A percentile compares a stretch with the other conserved stretches of the same genome.
These are phyloP conservation scores for Cyclocybe cylindracea DNA, from an alignment of 768 basidiomycete species.

Conservation along the genomic window DNA sequence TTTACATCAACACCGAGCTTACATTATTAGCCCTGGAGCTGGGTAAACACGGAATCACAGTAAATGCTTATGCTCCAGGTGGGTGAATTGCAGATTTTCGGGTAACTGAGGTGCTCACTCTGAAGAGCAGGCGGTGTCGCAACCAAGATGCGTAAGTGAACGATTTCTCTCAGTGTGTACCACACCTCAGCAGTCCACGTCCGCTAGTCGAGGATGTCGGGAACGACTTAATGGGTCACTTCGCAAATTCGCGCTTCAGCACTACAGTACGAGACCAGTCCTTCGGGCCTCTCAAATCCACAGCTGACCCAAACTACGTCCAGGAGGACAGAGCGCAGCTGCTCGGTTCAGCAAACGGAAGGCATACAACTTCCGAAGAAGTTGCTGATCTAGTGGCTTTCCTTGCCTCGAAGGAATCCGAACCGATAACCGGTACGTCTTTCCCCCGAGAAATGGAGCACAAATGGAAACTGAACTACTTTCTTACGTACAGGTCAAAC, in stretches of 20 bases:
- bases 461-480: neutral
- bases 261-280: neutral
- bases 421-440: slow-evolving; percentile 8
- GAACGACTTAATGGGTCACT: neutral
- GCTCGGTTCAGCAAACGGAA: slow-evolving; percentile 11
- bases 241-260: neutral
- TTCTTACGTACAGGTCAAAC: slow-evolving; percentile 2
- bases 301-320: neutral
- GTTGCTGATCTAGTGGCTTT: slow-evolving; percentile 24
- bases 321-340: slow-evolving; percentile 1
- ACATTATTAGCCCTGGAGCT: slow-evolving; percentile 21
- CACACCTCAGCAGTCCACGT: neutral
- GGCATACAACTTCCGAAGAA: slow-evolving; percentile 22
- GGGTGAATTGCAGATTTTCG: neutral
- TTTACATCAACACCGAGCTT: neutral
- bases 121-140: slow-evolving; percentile 16
- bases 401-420: slow-evolving; percentile 12
- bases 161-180: no score
- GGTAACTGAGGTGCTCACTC: neutral
- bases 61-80: slow-evolving; percentile 37
- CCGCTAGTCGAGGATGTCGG: slow-evolving; percentile 1
- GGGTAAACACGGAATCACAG: slow-evolving; percentile 27
- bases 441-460: neutral
- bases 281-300: neutral
- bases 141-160: slow-evolving; percentile 21